These are phyloP conservation scores for Henckelia pumila DNA, from an alignment of 257 asterid species.

Conservation along the genomic window DNA sequence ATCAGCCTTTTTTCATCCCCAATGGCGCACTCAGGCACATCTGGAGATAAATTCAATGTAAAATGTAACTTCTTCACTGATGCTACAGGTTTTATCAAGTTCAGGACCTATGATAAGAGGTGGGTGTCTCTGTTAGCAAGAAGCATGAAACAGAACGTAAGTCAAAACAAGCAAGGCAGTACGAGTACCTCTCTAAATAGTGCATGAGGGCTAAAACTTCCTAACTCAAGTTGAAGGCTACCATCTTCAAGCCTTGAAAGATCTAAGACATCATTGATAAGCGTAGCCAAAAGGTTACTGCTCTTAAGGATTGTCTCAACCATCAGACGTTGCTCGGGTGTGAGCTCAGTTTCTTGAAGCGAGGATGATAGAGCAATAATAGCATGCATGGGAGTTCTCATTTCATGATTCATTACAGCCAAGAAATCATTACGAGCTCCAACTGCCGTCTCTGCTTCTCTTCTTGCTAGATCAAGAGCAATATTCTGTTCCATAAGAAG, in stretches of 20 bases:
- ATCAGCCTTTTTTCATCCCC: conserved; percentile 68
- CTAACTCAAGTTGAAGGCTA: conserved; percentile 50
- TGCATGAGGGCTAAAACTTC: conserved; percentile 52
- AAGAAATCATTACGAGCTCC: conserved; percentile 65
- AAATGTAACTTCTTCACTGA: conserved; percentile 58
- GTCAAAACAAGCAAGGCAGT: neutral
- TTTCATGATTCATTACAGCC: conserved; percentile 80
- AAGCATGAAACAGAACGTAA: too few relatives aligned
- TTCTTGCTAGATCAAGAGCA: conserved; percentile 59
- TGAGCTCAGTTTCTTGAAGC: conserved; percentile 65
- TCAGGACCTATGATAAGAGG: conserved; percentile 41
- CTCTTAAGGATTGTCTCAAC: conserved; percentile 72
- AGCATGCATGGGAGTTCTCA: conserved; percentile 77
- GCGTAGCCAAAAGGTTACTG: conserved; percentile 63
- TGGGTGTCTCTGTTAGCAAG: too few relatives aligned
- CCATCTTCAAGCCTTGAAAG: conserved; percentile 79
- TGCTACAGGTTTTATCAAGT: conserved; percentile 67
- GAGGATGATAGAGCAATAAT: conserved; percentile 60
- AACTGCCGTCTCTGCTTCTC: conserved; percentile 63
- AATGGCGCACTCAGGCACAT: conserved; percentile 50
- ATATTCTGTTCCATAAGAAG: conserved; percentile 63
- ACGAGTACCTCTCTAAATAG: conserved; percentile 52
- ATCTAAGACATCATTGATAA: conserved; percentile 65
- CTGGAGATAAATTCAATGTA: conserved; percentile 44
- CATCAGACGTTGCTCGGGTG: conserved; percentile 68